These are phyloP conservation scores for Yamagishiella unicocca DNA, from an alignment of 139 green algal genomes.

Conservation along the genomic window DNA sequence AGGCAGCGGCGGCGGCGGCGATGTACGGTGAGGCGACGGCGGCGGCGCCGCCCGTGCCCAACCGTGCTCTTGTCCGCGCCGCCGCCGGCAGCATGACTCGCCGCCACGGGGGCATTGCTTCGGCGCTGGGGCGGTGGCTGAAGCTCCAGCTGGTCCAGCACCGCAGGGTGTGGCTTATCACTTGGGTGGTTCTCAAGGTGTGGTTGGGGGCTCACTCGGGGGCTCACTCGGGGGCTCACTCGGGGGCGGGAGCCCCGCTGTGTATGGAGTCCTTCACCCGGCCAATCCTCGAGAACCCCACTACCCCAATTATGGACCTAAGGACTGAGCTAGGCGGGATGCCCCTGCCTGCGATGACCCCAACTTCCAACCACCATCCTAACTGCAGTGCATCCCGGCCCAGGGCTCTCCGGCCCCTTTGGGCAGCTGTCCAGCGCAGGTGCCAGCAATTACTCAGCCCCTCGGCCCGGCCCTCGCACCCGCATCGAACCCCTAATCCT, in stretches of 20 bases:
- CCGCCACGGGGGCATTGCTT: not conserved
- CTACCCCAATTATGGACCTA: too few relatives aligned
- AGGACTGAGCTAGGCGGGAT: too few relatives aligned
- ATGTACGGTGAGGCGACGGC: not conserved
- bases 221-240: too few relatives aligned
- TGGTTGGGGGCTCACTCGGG: too few relatives aligned
- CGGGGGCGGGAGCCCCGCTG: not conserved
- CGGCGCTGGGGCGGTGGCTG: constrained; percentile 5
- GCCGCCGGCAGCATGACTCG: constrained; percentile 4
- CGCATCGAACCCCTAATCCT: not conserved
- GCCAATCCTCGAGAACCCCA: not conserved
- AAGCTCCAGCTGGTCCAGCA: not conserved
- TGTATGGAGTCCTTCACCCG: too few relatives aligned
- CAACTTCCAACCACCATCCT: too few relatives aligned
- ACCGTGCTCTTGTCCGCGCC: not conserved
- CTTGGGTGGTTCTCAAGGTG: constrained; percentile 31
- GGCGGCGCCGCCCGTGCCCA: not conserved
- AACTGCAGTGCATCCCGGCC: too few relatives aligned
- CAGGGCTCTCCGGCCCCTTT: too few relatives aligned
- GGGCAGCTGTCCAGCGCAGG: too few relatives aligned
- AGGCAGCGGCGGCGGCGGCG: not conserved
- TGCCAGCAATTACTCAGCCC: too few relatives aligned
- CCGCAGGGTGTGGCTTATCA: not conserved
- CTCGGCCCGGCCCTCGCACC: too few relatives aligned
- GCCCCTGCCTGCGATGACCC: too few relatives aligned